Evolutionary conservation across 495 filamentous ascomycete genomes (phyloP), one percentile per base, ranked within the genome.

Genomic region (Cladorrhinum samala): DNA sequence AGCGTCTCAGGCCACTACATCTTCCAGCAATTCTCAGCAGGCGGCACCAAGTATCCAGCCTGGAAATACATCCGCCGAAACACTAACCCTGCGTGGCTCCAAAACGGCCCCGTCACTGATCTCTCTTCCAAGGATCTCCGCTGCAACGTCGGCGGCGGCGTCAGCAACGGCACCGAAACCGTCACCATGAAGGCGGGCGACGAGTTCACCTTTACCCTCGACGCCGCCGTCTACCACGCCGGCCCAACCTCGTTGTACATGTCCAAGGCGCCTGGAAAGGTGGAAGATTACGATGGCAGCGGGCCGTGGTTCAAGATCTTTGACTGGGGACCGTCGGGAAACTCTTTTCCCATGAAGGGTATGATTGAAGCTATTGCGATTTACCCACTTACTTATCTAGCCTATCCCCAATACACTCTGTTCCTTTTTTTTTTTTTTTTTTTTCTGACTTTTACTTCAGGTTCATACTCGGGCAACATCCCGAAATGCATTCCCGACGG

Each of bases 81-180:
- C 68, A 75, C 66, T 45, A 82, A 80, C 71, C 62, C 62, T 8
- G 37, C 56, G 9, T 65, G 62, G 62, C 57, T 62, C 1, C 70
- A 75, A 61, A 83, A 83, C 61, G 80, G 77, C 23, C 79, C 80
- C 5, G 80, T 82, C 23, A 77, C 72, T 19, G 72, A 78, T 55
- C 70, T 82, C 1, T 48, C 72, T 1, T 77, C 74, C 11, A 66
- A 58, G 5, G 78, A 83, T 50, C 71, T 84, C 48, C 72, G 79
- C 1, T 84, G 81, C 68, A 84, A 84, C 49, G 78, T 77, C 23
- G 79, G 77, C 47, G 78, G 77, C 27, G 65, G 59, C 9, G 64
- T 70, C 40, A 75, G 75, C 39, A 62, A 66, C 41, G 69, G 66
- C 50, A 81, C 79, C 7, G 65, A 69, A 19, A 77, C 72, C 1